Base-by-base conservation (phyloP, 75 land plant species). In the Ceratopteris richardii region DNA sequence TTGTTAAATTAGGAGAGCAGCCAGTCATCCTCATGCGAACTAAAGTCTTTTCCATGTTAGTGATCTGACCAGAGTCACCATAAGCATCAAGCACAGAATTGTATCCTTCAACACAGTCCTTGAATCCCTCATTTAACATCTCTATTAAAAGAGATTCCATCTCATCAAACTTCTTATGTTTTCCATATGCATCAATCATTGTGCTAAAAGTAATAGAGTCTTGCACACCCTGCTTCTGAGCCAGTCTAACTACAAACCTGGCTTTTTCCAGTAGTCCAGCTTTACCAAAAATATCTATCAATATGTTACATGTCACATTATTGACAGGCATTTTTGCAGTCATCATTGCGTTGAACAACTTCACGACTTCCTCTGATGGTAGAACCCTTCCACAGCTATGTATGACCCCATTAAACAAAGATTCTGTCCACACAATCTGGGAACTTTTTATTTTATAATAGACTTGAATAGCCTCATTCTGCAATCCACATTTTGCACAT, bases 61-160 rank as follows among this genome's bases (percentile, higher is more conserved):
- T 80, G 25, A 90, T 52, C 42, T 69, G 71, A 22, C 77, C 71
- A 29, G 78, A 73, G 56, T 87, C 87, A n/a, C 96, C 96, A 65
- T 90, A 90, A 0, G 92, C 75, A 76, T 90, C 92, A 54, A 90
- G 60, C 80, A 90, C 80, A 20, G 71, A 80, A 57, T 90, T 90
- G 64, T 75, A 87, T 28, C 80, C 92, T 64, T 90, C 96, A 19
- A 83, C 73, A 41, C 90, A 83, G 55, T 79, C 79, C 10, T 67
- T 65, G 54, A 78, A 77, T 2, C 96, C 96, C 24, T 66, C 66
- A 62, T 67, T 64, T 66, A 71, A 74, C 87, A 90, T 86, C 37
- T 74, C 53, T 29, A 62, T 47, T 24, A 79, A 70, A 29, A 72
- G 63, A 29, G 71, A 72, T 64, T 59, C 65, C 92, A 90, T 90